phyloP scores from a whole-genome alignment of 176 grass and related monocot genomes.

The Triticum turgidum region DNA sequence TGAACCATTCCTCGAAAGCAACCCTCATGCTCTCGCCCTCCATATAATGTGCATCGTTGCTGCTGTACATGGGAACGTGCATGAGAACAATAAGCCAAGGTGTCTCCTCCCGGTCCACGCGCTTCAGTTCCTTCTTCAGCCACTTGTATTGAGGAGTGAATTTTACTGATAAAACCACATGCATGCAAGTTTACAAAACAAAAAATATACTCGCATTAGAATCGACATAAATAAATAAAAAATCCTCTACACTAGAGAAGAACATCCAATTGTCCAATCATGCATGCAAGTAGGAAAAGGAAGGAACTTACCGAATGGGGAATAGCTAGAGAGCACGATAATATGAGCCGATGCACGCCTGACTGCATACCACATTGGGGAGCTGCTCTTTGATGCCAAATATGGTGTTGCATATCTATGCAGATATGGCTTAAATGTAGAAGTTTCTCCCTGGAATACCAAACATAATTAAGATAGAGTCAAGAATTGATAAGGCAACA shows the following conservation, averaged over 20 bases:
- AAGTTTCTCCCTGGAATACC: constrained; percentile 64
- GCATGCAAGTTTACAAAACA: constrained; percentile 24
- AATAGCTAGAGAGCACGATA: constrained; percentile 95
- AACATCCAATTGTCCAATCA: too few species aligned
- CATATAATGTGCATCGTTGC: constrained; percentile 86
- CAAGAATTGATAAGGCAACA: constrained; percentile 3
- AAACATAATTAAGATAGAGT: constrained; percentile 9
- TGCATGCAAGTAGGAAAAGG: neutral
- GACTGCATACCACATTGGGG: constrained; percentile 92
- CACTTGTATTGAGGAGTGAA: constrained; percentile 88
- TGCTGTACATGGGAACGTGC: constrained; percentile 86
- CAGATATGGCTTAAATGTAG: constrained; percentile 74
- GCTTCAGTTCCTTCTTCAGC: constrained; percentile 66
- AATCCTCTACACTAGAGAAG: neutral
- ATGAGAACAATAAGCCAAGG: constrained; percentile 96
- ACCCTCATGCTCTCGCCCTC: constrained; percentile 90
- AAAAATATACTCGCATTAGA: neutral
- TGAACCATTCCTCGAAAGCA: constrained; percentile 85
- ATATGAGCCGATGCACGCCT: constrained; percentile 91
- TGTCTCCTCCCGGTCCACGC: constrained; percentile 91
- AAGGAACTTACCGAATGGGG: constrained; percentile 70
- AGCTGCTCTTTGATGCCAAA: constrained; percentile 81
- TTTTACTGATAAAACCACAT: constrained; percentile 55
- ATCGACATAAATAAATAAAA: neutral
- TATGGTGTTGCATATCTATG: constrained; percentile 73